Evolutionary conservation across 176 grass and related monocot genomes (phyloP), one percentile per base, ranked within the genome.

Genomic region (Cocos nucifera): DNA sequence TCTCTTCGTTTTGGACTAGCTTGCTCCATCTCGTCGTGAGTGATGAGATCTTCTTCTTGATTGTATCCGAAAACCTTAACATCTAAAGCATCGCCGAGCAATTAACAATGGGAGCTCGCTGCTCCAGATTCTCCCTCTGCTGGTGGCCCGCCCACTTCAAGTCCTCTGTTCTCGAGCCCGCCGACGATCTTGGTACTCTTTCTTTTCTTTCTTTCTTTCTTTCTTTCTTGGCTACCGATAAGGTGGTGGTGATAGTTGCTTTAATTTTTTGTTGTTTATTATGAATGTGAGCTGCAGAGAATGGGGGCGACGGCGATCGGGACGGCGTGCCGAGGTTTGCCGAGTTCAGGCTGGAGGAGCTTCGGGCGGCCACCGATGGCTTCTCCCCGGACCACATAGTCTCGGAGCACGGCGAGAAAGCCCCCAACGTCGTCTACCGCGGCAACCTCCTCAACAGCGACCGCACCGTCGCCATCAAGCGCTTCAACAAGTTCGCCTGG

Each of bases 361-460:
- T 80, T 22, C 72, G 69, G 30, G 71, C 67, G 17, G 77, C 82
- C 22, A 85, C 82, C 3, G 66, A 74, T 2, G 77, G 82, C 62
- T 85, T 85, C 66, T 65, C 82, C 30, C 54, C 59, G 4, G 72
- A 85, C 16, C 57, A 66, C 15, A 79, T 85, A 23, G 67, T 85
- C 22, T 80, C 82, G 0, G 82, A 85, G 15, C 67, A 79, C 19
- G 72, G 77, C 19, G 82, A 80, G 76, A 85, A 85, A 72, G 77
- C 82, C 18, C 77, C 77, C 54, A 85, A 85, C 61, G 76, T 85
- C 39, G 82, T 85, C 50, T 85, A 85, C 56, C 72, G 69, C 48
- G 82, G 72, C 65, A 70, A 52, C 18, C 59, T 85, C 26, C 71
- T 64, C 27, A 29, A 75, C 17, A 18, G 59, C 5, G 76, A 65